Evolutionary conservation across 1,284 basidiomycete species (phyloP), one percentile per base, ranked within the genome.

Genomic region (Somion occarium): DNA sequence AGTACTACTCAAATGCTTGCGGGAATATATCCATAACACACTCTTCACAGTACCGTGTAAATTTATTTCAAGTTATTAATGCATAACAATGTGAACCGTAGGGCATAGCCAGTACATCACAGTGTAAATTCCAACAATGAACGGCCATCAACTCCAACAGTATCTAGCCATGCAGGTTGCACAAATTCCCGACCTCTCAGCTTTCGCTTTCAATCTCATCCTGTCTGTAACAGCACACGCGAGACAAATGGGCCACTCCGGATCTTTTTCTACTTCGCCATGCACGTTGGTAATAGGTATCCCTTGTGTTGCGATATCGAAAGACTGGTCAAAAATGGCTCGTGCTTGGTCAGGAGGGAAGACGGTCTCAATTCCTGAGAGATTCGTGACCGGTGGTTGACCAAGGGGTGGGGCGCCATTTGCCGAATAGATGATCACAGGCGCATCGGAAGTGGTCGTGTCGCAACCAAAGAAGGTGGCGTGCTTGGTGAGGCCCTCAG

Each of bases 391-490:
- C 2, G 74, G 62, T 1, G 62, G 50, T 44, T 66, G 59, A 3
- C 72, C 73, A 20, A 64, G 60, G 9, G 76, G 76, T 1, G 77
- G 66, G 1, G 67, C 73, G 24, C 72, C 74, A 53, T 76, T 78
- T 20, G 63, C 64, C 38, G 65, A 30, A 54, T 66, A 66, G 49
- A 65, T 58, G 23, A 66, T 53, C 51, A 66, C 59, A 23, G 63
- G 62, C 20, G 57, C 60, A 23, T 41, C 55, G 5, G 55, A 42
- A 0, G 69, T 62, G 22, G 43, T 48, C 43, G 61, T 9, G 52
- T 68, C 49, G 56, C 75, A 78, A 1, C 74, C 75, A 56, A 76
- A 78, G 64, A 77, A 76, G 0, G 73, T 73, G 1, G 74, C 73
- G 5, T 64, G 65, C 9, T 56, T 57, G 3, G 61, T 65, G 19